Base-by-base conservation (phyloP, 2,329 filamentous ascomycete species). In the Eutypa lata region DNA sequence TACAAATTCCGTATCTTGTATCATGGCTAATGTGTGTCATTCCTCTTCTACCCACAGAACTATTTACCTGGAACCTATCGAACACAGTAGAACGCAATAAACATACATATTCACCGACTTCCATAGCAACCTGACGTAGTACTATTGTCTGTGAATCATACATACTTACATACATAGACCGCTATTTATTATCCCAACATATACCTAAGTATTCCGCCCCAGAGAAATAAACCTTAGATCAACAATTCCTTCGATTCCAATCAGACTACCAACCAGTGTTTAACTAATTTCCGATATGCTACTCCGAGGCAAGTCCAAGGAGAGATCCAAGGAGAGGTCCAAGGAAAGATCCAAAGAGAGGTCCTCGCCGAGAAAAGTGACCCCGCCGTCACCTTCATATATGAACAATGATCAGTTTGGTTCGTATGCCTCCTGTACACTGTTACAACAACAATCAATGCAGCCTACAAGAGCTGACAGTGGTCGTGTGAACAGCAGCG, bases 331-430 rank as follows among this genome's bases (percentile, higher is more conserved):
- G 48, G 66, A 69, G 21, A 53, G 66, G 10, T 31, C 26, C 26
- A 31, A 10, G 26, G 26, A 18, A 55, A 54, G 43, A 38, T 16
- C 35, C 35, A 31, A 31, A 10, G 31, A 18, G 49, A 53, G 40
- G 10, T 48, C 59, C 58, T 68, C 75, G 49, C 75, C 58, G 43
- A 62, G 78, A 55, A 84, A 82, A 71, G 77, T 80, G 64, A 80
- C 82, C 59, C 80, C 84, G 54, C 83, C 84, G 50, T 82, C 82
- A 48, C 78, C 83, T 33, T 76, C 77, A 22, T 86, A 86, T 70
- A 87, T 88, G 84, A 78, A 77, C 53, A 85, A 80, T 66, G 83
- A 87, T 49, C 83, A 88, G 67, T 86, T 87, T 63, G 83, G 84
- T 87, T 75, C 64, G 77, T 51, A 53, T 50, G 40, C 50, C 40